Base-by-base conservation (phyloP, 352 stramenopile genomes). In the Phytophthora ohioensis region DNA sequence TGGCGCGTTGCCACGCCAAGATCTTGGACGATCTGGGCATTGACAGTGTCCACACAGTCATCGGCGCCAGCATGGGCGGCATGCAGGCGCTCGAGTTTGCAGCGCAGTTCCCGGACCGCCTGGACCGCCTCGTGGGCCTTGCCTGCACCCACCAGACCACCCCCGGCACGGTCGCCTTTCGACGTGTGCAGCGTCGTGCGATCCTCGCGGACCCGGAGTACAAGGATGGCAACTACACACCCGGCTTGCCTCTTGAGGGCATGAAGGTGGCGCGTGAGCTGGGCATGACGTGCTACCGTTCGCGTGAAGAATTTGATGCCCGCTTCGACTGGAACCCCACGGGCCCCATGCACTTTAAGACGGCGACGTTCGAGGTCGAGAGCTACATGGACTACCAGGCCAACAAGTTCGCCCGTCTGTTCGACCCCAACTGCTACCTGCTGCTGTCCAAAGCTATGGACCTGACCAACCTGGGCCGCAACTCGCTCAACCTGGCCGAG, bases 341-440 rank as follows among this genome's bases (percentile, higher is more conserved):
- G 4, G 86, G 85, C 3, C 71, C 73, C 12, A 80, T 81, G 68
- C 79, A 94, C 43, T 94, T 94, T 57, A 89, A 85, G 64, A 76
- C 78, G n/a, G 62, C 82, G 12, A 96, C 87, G 11, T 97, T 97
- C 48, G 91, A 97, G 34, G 88, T 97, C 0, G 91, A 97, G 75
- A 90, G 78, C 55, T 97, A 97, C 82, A 94, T 97, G 88, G 84
- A 94, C 61, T 94, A 97, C 76, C 87, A 97, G 66, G 90, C 84
- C 36, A 84, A 71, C 64, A 96, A 96, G 67, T 97, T 97, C 57
- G 88, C 89, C 31, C 86, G 87, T 8, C 61, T 87, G 21, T 96
- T 88, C 59, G 91, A 97, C 59, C 85, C 90, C 2, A 97, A 97
- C 74, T 96, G 90, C 77, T 97, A 97, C 70, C 54, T 97, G 56